Evolutionary conservation across 495 filamentous ascomycete genomes (phyloP), one percentile per base, ranked within the genome.

Genomic region (Usnea hakonensis): DNA sequence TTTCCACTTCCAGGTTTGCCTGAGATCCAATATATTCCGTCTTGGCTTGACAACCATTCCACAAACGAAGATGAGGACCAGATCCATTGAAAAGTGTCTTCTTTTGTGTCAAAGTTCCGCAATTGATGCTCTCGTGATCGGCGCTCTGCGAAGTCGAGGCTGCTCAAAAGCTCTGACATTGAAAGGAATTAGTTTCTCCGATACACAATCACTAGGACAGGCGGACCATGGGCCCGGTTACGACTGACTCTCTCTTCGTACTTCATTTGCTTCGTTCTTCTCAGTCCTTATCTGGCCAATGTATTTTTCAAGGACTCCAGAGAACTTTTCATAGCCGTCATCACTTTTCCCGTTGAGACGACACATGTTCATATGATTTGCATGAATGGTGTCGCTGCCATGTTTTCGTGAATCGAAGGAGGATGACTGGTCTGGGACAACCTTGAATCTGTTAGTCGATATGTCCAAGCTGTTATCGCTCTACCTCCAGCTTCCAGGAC

Each of bases 361-460:
- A 33, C 59, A 63, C 63, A 65, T 65, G 13, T 63, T 38, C n/a
- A 63, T 40, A 38, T 65, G 63, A 32, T 64, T 65, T 10, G 62
- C 43, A 16, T 65, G 61, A 35, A 65, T 59, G 16, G 38, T 36
- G 19, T 65, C 35, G 6, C 48, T 55, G 4, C 38, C 35, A 17
- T 57, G 26, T 6, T 28, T 35, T 9, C 36, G 30, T n/a, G 37
- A 52, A 19, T 63, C 60, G 0, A 64, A 35, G 1, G 52, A 37
- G 2, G 63, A 65, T 10, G 63, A 65, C 11, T 26, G 8, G 32
- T 57, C 35, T 2, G 36, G n/a, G n/a, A 65, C 63, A 40, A 64
- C 53, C 63, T 64, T 35, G 2, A 33, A 46, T 2, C 5, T n/a
- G 16, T 32, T 10, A 48, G 40, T 0, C 11, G 2, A 33, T 30